These are phyloP conservation scores for Acanthochlamys bracteata DNA, from an alignment of 106 monocot genomes.

Conservation along the genomic window DNA sequence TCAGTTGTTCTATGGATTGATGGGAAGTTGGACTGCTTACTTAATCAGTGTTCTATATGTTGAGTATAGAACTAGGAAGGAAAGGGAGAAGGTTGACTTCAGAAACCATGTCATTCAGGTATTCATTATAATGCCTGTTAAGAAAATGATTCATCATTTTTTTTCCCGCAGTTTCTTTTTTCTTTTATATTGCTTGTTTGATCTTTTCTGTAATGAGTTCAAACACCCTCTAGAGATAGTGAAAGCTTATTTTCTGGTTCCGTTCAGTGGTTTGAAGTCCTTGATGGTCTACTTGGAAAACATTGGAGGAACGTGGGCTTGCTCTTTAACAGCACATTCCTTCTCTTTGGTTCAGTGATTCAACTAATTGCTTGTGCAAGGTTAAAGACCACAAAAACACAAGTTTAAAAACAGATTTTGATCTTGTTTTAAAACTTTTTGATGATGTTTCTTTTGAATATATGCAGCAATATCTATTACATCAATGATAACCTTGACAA, in stretches of 20 bases:
- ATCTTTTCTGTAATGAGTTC: too few relatives aligned
- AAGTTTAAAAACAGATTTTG: too few relatives aligned
- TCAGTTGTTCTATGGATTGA: slow-evolving; percentile 56
- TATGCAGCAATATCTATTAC: slow-evolving; percentile 69
- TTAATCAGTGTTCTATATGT: slow-evolving; percentile 68
- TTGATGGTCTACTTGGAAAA: slow-evolving; percentile 64
- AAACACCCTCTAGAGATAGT: not conserved
- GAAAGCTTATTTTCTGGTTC: not conserved
- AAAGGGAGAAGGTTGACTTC: slow-evolving; percentile 74
- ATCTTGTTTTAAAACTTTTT: not conserved
- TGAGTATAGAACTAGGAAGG: slow-evolving; percentile 74
- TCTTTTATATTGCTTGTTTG: too few relatives aligned
- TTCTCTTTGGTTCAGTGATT: slow-evolving; percentile 76
- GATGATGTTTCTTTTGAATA: not conserved
- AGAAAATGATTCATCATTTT: too few relatives aligned
- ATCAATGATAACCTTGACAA: slow-evolving; percentile 78
- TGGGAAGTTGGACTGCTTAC: slow-evolving; percentile 81
- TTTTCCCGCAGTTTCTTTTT: too few relatives aligned
- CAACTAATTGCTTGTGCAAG: slow-evolving; percentile 77
- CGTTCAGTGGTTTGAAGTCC: slow-evolving; percentile 62
- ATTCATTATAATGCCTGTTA: too few relatives aligned
- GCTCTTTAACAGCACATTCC: slow-evolving; percentile 74
- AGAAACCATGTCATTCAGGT: slow-evolving; percentile 74
- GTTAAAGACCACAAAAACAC: too few relatives aligned
- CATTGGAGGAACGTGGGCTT: slow-evolving; percentile 74